Conservation (phyloP, 2,329 filamentous ascomycete species). For the Metarhizium album region DNA sequence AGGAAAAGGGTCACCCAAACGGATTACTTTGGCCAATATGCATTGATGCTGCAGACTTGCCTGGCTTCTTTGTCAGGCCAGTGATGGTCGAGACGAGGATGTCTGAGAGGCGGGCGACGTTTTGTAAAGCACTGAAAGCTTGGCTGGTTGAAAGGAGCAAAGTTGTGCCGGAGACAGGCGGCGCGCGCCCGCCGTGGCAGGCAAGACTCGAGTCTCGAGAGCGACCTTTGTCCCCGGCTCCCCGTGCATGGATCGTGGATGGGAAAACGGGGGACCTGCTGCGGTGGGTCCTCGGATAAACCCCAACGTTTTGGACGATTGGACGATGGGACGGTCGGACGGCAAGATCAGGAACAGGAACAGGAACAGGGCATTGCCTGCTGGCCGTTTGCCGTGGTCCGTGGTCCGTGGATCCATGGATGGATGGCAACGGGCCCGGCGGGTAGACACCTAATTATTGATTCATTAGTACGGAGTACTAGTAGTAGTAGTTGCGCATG, state of each 20-base stretch:
- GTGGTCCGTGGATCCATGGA: background rate
- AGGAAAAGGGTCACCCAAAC: background rate
- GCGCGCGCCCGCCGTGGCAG: no score
- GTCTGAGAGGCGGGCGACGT: background rate
- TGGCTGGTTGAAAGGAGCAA: constrained; percentile 11
- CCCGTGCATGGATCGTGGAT: background rate
- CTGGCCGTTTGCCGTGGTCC: background rate
- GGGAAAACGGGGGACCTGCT: no score
- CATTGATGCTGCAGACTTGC: no score
- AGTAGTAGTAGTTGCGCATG: background rate
- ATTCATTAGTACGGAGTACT: no score
- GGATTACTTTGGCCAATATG: background rate
- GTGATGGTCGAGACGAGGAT: background rate
- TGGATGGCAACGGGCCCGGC: constrained; percentile 5
- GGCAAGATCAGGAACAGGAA: no score
- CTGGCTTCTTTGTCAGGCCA: background rate
- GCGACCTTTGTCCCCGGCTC: no score
- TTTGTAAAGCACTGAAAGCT: constrained; percentile 1
- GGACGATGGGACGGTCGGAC: no score
- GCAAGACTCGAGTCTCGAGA: constrained; percentile 1
- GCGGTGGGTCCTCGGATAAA: no score
- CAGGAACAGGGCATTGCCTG: background rate
- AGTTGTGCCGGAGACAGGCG: constrained; percentile 9
- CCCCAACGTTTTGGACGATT: no score
- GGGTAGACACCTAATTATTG: background rate